Base-by-base conservation (phyloP, 106 monocot species). In the Acanthochlamys bracteata region DNA sequence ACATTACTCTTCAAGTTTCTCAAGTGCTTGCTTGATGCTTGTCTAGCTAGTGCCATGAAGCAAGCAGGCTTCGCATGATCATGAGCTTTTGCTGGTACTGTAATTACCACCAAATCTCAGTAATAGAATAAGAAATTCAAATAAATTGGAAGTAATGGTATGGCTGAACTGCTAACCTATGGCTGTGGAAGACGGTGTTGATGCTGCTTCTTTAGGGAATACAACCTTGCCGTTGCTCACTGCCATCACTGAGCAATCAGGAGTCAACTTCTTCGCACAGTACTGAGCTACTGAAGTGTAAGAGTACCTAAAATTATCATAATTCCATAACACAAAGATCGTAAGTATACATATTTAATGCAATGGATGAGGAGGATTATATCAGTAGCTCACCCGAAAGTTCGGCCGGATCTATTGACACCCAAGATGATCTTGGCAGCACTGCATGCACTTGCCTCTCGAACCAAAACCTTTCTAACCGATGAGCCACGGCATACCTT, bases 201-300 rank as follows among this genome's bases (percentile, higher is more conserved):
- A 54, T 55, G 33, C 33, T 33, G 33, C 33, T 33, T 81, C 88
- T 71, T 67, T 82, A 65, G 61, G 71, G 58, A 77, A 93, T 10
- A 93, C 24, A 22, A 88, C 67, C 76, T 82, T 93, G 47, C 92
- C 92, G 40, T 84, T 88, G 72, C 62, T 80, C 58, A 88, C 75
- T 0, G 84, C 92, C 40, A 84, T 22, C 26, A 93, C 92, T 63
- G 77, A 73, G 66, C 88, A 93, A 25, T 60, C 61, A 3, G 25
- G 21, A 26, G 79, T 47, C 41, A 93, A 60, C 57, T 75, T 76
- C 77, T 75, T 84, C 4, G 84, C 72, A 24, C 88, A 88, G 71
- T 82, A 80, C 70, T 82, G 84, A 14, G 88, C 84, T 26, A 82
- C 51, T 0, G 88, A 82, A 24, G 71, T 71, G 55, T 7, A 55